Evolutionary conservation across 352 stramenopile species (phyloP).

Genomic region (Globisporangium viniferum): DNA sequence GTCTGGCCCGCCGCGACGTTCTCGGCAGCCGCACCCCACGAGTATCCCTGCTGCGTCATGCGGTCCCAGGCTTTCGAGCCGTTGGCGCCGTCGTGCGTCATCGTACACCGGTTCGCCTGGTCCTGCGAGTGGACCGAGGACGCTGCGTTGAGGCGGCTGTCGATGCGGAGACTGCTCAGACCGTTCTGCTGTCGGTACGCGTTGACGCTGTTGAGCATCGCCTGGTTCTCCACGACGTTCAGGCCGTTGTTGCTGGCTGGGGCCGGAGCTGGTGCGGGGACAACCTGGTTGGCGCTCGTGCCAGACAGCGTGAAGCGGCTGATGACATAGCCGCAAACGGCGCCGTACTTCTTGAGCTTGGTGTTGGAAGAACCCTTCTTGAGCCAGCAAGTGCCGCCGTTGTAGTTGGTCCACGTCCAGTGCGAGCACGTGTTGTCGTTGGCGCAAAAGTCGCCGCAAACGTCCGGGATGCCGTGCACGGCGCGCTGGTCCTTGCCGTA

Average conservation of each 20-base stretch:
- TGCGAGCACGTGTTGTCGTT: slow-evolving; percentile 50
- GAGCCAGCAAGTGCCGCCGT: slow-evolving; percentile 55
- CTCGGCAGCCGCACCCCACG: slow-evolving; percentile 35
- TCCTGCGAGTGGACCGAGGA: slow-evolving; percentile 40
- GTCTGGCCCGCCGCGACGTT: slow-evolving; percentile 46
- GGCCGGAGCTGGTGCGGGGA: not conserved
- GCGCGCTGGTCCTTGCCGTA: slow-evolving; percentile 29
- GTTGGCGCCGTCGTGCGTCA: slow-evolving; percentile 40
- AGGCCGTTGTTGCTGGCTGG: slow-evolving; percentile 26
- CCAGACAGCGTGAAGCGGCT: slow-evolving; percentile 11
- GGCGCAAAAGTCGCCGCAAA: slow-evolving; percentile 29
- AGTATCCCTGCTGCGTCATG: slow-evolving; percentile 32
- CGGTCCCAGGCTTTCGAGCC: slow-evolving; percentile 42
- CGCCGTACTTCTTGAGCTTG: slow-evolving; percentile 17
- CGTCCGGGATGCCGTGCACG: slow-evolving; percentile 26
- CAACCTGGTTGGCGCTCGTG: not conserved
- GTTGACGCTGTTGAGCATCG: slow-evolving; percentile 52
- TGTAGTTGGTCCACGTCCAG: slow-evolving; percentile 58
- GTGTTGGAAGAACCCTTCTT: slow-evolving; percentile 25
- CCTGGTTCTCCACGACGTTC: slow-evolving; percentile 23
- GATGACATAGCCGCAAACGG: slow-evolving; percentile 36
- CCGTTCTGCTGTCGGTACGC: slow-evolving; percentile 38
- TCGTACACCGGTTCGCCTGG: slow-evolving; percentile 35
- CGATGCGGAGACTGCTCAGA: slow-evolving; percentile 35
- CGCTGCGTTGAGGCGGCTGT: slow-evolving; percentile 31